Evolutionary conservation across 2,329 filamentous ascomycete species (phyloP).

Genomic region (Endoconidiophora laricicola): DNA sequence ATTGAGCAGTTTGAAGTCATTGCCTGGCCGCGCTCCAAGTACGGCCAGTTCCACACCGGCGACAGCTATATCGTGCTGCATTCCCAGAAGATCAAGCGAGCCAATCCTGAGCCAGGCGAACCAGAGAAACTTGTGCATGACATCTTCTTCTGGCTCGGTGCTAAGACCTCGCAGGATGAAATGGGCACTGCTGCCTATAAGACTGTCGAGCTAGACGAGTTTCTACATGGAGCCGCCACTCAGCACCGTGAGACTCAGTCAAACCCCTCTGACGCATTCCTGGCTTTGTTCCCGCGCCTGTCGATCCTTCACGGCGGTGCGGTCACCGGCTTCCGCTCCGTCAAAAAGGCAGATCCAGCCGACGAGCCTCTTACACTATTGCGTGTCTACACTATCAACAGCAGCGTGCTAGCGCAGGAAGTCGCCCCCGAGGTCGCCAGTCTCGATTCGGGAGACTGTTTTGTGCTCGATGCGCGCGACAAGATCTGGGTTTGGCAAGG

Average conservation of each 20-base stretch:
- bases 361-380: constrained; percentile 35
- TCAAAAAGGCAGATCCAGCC: constrained; percentile 29
- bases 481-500: constrained; percentile 61
- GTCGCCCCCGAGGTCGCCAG: constrained; percentile 44
- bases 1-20: constrained; percentile 51
- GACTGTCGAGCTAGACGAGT: constrained; percentile 54
- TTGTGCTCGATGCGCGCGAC: constrained; percentile 42
- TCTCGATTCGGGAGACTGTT: constrained; percentile 49
- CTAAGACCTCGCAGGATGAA: constrained; percentile 50
- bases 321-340: constrained; percentile 44
- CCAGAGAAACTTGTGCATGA: constrained; percentile 39
- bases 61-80: constrained; percentile 52
- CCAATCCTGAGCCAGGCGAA: constrained; percentile 17
- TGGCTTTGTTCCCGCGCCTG: constrained; percentile 41
- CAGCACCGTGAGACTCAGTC: constrained; percentile 50
- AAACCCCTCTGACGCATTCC: constrained; percentile 41
- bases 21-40: constrained; percentile 37
- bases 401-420: constrained; percentile 35
- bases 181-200: constrained; percentile 54
- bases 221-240: constrained; percentile 41
- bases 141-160: constrained; percentile 55
- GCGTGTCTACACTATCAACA: constrained; percentile 42
- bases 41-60: constrained; percentile 48
- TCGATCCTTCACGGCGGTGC: constrained; percentile 45
- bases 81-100: constrained; percentile 33